phyloP scores from a whole-genome alignment of 371 early-diverging fungal genomes.

The Phascolomyces articulosus region DNA sequence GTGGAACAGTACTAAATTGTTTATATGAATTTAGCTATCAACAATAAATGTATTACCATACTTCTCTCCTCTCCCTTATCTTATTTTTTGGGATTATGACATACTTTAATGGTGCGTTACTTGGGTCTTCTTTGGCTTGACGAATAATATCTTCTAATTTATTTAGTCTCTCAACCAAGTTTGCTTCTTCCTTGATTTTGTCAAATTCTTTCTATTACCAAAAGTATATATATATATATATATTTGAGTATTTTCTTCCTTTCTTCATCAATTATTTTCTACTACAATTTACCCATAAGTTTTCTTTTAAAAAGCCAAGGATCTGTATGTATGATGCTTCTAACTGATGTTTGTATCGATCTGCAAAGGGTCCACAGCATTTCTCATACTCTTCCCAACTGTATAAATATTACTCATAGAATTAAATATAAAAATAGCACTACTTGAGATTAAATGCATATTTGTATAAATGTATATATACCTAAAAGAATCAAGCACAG shows the following conservation, averaged over 20 bases:
- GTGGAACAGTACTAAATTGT: constrained; percentile 1
- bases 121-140: not conserved
- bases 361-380: not conserved
- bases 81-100: not conserved
- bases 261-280: not conserved
- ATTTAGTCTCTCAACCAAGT: constrained; percentile 2
- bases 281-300: not conserved
- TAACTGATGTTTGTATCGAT: not conserved
- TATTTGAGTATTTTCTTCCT: not conserved
- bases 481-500: not conserved
- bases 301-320: not conserved
- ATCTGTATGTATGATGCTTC: constrained; percentile 1
- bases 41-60: not conserved
- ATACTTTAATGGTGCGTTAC: not conserved
- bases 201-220: constrained; percentile 12
- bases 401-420: not conserved
- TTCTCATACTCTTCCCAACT: not conserved
- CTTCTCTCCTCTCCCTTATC: not conserved
- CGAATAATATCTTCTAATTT: not conserved
- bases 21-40: no score
- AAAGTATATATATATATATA: not conserved
- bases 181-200: not conserved
- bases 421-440: no score
- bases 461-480: not conserved
- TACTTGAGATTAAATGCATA: no score